Base-by-base conservation (phyloP, 1,139 yeast genomes). In the Meyerozyma sp. region DNA sequence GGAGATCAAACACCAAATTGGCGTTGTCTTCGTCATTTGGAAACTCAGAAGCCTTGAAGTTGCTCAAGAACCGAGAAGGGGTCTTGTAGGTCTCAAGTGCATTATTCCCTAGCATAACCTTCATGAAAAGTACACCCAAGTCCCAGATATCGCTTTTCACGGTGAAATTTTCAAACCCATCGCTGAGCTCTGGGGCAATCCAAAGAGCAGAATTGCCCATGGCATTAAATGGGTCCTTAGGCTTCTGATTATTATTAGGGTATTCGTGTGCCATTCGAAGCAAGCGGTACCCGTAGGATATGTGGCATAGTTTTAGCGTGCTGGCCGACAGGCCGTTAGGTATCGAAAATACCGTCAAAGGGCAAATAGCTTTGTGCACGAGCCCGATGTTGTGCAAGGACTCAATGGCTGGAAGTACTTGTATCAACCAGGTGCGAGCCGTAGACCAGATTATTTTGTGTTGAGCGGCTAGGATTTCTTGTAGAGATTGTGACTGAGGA, bases 111-210 rank as follows among this genome's bases (percentile, higher is more conserved):
- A 82, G 68, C 58, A 90, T 78, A 55, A 89, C 74, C 49, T 87
- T 80, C 25, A 87, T 67, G 53, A 93, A 83, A 5, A 87, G 63
- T 0, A 87, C 88, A 3, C 97, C 98, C 41, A 91, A 66, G 54
- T 87, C 86, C 96, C 97, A 93, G 5, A 94, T 84, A 64, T 94
- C 98, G 0, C 96, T 82, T 57, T 89, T 88, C 38, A 88, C 70
- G 45, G 84, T 86, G 9, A 84, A 83, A 14, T 62, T 52, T 34
- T 61, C 67, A 11, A 66, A 64, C 0, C 60, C 56, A 37, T 68
- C 65, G 5, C 62, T 56, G 13, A 84, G 55, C 57, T 90, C 97
- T 0, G 98, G 96, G 0, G 96, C 93, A 9, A 64, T 65, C 97
- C 96, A 90, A 0, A 51, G 51, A 6, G 48, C 47, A 1, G 75